A percentile compares a stretch with the other conserved stretches of the same genome.
Conservation (phyloP, 441 rosid species). For the Hura crepitans region DNA sequence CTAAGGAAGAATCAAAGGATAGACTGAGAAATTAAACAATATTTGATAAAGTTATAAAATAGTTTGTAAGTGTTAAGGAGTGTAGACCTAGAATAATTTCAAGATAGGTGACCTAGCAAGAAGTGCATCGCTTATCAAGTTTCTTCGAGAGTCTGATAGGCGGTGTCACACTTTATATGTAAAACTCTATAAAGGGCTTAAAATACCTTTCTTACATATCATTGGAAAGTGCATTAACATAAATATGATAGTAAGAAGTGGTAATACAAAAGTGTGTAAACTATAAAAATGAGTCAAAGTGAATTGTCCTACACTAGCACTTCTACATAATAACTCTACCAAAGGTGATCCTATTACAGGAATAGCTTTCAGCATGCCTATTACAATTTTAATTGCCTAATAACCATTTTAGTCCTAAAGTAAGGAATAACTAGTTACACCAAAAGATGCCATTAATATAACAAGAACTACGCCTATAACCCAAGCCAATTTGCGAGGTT, state of each 20-base stretch:
- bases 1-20: too few species aligned
- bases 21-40: too few species aligned
- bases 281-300: slow-evolving; percentile 2
- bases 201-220: slow-evolving; percentile 1
- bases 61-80: too few species aligned
- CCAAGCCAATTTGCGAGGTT: slow-evolving; percentile 3
- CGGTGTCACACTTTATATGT: too few species aligned
- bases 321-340: background rate
- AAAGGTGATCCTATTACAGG: background rate
- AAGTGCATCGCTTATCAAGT: too few species aligned
- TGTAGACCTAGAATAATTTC: too few species aligned
- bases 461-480: background rate
- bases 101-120: too few species aligned
- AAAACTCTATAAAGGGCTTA: too few species aligned
- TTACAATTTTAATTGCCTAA: background rate
- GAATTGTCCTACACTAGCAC: slow-evolving; percentile 1
- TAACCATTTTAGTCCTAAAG: slow-evolving; percentile 2
- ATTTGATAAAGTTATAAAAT: too few species aligned
- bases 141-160: too few species aligned
- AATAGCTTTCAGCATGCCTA: background rate
- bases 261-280: background rate
- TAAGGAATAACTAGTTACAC: background rate
- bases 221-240: slow-evolving; percentile 4
- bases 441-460: background rate
- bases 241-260: background rate